Evolutionary conservation across 2,329 filamentous ascomycete species (phyloP).

Genomic region (Elsinoe arachidis): DNA sequence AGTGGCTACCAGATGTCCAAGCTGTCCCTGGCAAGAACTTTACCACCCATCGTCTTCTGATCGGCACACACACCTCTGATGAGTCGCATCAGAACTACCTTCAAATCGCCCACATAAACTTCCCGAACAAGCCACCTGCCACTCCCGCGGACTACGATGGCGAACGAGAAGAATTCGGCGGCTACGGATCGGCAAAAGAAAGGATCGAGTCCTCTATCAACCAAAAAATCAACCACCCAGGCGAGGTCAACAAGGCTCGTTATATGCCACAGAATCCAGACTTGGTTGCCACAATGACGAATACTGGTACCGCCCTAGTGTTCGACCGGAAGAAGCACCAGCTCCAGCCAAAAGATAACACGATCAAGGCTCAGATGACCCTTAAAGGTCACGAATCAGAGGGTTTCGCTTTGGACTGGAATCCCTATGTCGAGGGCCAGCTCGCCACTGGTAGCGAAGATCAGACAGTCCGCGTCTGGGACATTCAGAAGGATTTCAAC

Average conservation of each 20-base stretch:
- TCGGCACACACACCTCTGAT: conserved; percentile 90
- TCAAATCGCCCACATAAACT: conserved; percentile 87
- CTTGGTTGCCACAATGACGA: conserved; percentile 86
- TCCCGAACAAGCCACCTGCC: conserved; percentile 67
- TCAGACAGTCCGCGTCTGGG: conserved; percentile 85
- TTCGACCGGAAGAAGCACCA: conserved; percentile 96
- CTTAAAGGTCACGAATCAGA: conserved; percentile 78
- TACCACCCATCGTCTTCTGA: conserved; percentile 76
- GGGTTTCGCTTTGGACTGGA: conserved; percentile 92
- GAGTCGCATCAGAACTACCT: conserved; percentile 73
- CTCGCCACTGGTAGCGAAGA: conserved; percentile 90
- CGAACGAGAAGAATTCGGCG: conserved; percentile 84
- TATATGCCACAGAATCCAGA: conserved; percentile 98
- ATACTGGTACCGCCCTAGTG: conserved; percentile 79
- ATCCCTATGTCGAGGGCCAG: conserved; percentile 68
- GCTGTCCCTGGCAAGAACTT: conserved; percentile 76
- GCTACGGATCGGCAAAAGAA: conserved; percentile 71
- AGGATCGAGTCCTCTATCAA: conserved; percentile 83
- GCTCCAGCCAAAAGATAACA: conserved; percentile 54
- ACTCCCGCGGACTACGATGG: conserved; percentile 85
- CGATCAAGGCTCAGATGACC: conserved; percentile 72
- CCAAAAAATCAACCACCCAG: conserved; percentile 92
- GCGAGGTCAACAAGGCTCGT: conserved; percentile 96
- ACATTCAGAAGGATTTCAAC: conserved; percentile 62
- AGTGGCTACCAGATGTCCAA: conserved; percentile 96